phyloP scores from a whole-genome alignment of 495 filamentous ascomycete species.

The Penicillium lividum region DNA sequence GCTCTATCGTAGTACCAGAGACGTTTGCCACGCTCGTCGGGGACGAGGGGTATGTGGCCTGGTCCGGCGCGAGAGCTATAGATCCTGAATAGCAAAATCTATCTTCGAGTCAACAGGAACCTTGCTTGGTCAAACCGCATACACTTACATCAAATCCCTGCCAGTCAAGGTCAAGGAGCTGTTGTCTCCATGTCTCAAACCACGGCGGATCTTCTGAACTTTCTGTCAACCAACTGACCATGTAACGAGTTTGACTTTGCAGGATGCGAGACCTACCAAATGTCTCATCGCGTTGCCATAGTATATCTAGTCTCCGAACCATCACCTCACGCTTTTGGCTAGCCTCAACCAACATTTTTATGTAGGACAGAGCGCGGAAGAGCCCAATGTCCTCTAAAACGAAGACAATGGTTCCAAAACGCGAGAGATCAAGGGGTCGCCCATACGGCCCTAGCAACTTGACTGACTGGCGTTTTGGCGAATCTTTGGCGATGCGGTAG shows the following conservation, averaged over 20 bases:
- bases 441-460: slow-evolving; percentile 6
- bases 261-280: background rate
- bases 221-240: too few species aligned
- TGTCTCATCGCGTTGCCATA: slow-evolving; percentile 5
- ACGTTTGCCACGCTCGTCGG: background rate
- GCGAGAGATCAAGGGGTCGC: background rate
- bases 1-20: background rate
- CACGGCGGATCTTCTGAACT: too few species aligned
- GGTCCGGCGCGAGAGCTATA: background rate
- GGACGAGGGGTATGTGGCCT: background rate
- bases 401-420: slow-evolving; percentile 6
- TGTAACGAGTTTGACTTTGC: background rate
- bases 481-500: background rate
- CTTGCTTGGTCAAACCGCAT: too few species aligned
- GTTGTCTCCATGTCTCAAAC: too few species aligned
- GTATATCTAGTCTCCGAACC: slow-evolving; percentile 5
- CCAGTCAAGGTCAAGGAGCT: too few species aligned
- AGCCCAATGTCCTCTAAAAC: slow-evolving; percentile 13
- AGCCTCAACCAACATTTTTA: slow-evolving; percentile 4
- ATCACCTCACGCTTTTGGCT: slow-evolving; percentile 7
- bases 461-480: background rate
- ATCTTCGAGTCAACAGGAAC: too few species aligned
- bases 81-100: too few species aligned
- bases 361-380: slow-evolving; percentile 6
- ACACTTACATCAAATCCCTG: too few species aligned